These are phyloP conservation scores for Eucalyptus rudis DNA, from an alignment of 345 rosid genomes.

Conservation along the genomic window DNA sequence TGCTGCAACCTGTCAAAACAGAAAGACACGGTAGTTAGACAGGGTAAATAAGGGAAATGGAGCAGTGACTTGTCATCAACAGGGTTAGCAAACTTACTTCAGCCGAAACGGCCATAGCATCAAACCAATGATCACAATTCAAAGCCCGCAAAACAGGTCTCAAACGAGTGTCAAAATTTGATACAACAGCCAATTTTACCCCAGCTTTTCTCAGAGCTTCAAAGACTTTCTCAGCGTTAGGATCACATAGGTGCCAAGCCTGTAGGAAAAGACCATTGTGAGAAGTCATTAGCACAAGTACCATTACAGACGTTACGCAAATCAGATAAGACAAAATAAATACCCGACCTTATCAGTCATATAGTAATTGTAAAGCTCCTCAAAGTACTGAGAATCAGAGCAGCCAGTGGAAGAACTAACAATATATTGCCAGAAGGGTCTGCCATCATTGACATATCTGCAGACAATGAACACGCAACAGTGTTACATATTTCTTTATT, in stretches of 20 bases:
- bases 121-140: slow-evolving; percentile 90
- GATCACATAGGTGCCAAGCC: slow-evolving; percentile 99
- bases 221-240: slow-evolving; percentile 80
- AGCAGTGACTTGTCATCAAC: not conserved
- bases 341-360: slow-evolving; percentile 60
- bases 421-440: slow-evolving; percentile 89
- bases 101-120: slow-evolving; percentile 95
- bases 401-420: slow-evolving; percentile 94
- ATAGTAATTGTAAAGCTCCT: slow-evolving; percentile 82
- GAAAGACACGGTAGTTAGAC: not conserved
- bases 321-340: not conserved
- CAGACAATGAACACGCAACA: not conserved
- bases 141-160: slow-evolving; percentile 77
- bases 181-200: slow-evolving; percentile 81
- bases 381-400: slow-evolving; percentile 75
- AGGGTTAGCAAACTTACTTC: slow-evolving; percentile 39
- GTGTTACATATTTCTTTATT: not conserved
- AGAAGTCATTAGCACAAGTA: not conserved
- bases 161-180: slow-evolving; percentile 92
- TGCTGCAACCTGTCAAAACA: slow-evolving; percentile 60
- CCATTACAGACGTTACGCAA: not conserved
- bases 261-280: slow-evolving; percentile 2
- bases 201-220: slow-evolving; percentile 69
- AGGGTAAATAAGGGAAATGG: not conserved
- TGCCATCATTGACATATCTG: slow-evolving; percentile 90